Conservation (phyloP, 139 green algal species). For the Desmodesmus armatus region DNA sequence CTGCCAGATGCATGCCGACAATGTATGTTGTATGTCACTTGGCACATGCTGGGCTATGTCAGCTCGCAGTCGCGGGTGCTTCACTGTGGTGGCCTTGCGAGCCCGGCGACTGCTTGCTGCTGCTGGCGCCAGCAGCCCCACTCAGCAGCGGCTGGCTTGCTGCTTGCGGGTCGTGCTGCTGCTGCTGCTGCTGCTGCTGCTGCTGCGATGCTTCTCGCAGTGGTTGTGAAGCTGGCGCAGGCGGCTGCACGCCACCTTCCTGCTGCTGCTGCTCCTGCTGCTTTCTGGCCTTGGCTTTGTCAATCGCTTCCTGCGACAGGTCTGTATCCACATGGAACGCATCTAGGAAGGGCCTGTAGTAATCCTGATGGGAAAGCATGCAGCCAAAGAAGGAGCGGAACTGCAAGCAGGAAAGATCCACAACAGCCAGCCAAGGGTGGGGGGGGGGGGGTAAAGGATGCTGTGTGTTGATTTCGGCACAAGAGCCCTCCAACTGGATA, state of each 20-base stretch:
- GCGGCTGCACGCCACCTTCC: neutral
- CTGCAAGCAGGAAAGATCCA: neutral
- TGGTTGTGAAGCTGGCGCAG: neutral
- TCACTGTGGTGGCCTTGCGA: too few species aligned
- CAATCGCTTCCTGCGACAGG: constrained; percentile 27
- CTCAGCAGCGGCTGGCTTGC: too few species aligned
- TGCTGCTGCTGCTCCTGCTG: constrained; percentile 42
- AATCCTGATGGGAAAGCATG: constrained; percentile 39
- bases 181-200: constrained; percentile 10
- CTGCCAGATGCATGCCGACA: too few species aligned
- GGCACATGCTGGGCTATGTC: too few species aligned
- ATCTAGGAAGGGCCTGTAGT: constrained; percentile 44
- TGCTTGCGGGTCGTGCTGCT: neutral
- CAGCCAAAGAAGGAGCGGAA: constrained; percentile 45
- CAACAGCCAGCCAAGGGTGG: neutral
- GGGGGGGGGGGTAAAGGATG: neutral
- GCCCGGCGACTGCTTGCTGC: too few species aligned
- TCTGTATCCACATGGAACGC: constrained; percentile 27
- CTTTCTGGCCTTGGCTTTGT: neutral
- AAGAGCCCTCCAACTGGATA: too few species aligned
- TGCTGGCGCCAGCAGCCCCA: too few species aligned
- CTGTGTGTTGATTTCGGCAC: neutral
- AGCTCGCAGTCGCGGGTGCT: too few species aligned
- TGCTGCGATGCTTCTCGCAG: neutral
- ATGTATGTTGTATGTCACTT: too few species aligned